Percentiles rank a stretch among this genome's conserved stretches.
phyloP scores from a whole-genome alignment of 495 filamentous ascomycete species.

The Mytilinidion resinicola region DNA sequence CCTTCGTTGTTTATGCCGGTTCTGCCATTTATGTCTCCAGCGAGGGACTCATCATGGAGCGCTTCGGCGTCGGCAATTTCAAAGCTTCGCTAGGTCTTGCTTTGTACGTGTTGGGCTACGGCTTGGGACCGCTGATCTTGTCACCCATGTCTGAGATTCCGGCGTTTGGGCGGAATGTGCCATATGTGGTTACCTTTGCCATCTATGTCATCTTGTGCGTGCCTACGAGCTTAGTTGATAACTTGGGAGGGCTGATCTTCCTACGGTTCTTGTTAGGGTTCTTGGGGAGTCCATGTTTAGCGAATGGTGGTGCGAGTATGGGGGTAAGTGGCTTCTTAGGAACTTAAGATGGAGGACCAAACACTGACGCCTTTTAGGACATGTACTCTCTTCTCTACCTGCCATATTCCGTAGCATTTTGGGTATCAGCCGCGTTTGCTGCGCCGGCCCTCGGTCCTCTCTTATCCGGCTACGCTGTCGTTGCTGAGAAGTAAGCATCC shows the following conservation, averaged over 20 bases:
- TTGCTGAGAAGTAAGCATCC: slow-evolving; percentile 32
- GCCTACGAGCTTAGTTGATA: slow-evolving; percentile 28
- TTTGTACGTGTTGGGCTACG: slow-evolving; percentile 38
- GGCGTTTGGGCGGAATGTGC: slow-evolving; percentile 30
- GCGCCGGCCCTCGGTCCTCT: slow-evolving; percentile 52
- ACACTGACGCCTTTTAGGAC: slow-evolving; percentile 11
- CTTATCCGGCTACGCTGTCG: slow-evolving; percentile 53
- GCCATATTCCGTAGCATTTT: slow-evolving; percentile 43
- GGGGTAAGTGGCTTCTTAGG: slow-evolving; percentile 15
- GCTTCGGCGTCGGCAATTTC: slow-evolving; percentile 31
- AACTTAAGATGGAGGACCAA: background rate
- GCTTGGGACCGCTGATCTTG: slow-evolving; percentile 35
- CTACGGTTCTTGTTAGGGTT: slow-evolving; percentile 25
- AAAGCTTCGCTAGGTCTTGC: slow-evolving; percentile 35
- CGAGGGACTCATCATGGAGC: slow-evolving; percentile 17
- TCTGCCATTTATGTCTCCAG: slow-evolving; percentile 29
- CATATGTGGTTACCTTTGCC: slow-evolving; percentile 31
- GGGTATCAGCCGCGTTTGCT: slow-evolving; percentile 40
- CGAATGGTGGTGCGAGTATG: slow-evolving; percentile 26
- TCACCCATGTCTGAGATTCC: slow-evolving; percentile 29
- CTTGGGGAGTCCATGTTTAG: slow-evolving; percentile 21
- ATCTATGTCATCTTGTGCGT: slow-evolving; percentile 32
- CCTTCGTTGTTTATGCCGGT: slow-evolving; percentile 29
- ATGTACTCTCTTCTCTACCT: slow-evolving; percentile 37
- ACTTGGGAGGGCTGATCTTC: slow-evolving; percentile 31